These are phyloP conservation scores for Leptographium procerum DNA, from an alignment of 2,329 filamentous ascomycete species.

Conservation along the genomic window DNA sequence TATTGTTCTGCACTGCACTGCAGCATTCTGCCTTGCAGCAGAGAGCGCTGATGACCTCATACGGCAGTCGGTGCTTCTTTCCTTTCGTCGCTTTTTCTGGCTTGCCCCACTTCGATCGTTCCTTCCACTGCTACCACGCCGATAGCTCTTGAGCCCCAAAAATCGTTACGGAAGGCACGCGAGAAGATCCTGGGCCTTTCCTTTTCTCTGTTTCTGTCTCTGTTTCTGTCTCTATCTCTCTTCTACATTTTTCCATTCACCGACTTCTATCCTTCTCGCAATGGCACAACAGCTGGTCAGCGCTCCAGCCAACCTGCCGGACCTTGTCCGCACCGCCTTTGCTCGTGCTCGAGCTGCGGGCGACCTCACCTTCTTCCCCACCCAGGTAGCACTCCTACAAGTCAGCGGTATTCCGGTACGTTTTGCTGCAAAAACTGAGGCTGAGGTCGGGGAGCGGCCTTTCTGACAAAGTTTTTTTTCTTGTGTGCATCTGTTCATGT, in stretches of 20 bases:
- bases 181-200: too few relatives aligned
- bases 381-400: conserved; percentile 37
- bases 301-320: conserved; percentile 35
- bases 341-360: conserved; percentile 32
- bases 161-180: not conserved
- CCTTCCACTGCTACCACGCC: not conserved
- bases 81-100: too few relatives aligned
- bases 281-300: conserved; percentile 20
- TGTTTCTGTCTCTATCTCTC: not conserved
- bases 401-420: conserved; percentile 31
- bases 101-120: not conserved
- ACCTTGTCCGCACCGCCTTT: conserved; percentile 39
- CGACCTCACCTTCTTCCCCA: conserved; percentile 43
- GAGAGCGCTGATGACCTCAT: not conserved
- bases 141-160: too few relatives aligned
- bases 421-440: too few relatives aligned
- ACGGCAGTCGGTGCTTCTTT: not conserved
- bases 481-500: not conserved
- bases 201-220: not conserved
- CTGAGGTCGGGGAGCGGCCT: too few relatives aligned
- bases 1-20: too few relatives aligned
- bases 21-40: not conserved
- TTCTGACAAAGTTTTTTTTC: too few relatives aligned
- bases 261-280: not conserved
- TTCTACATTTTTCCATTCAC: not conserved